Percentiles rank a stretch among this genome's conserved stretches.
phyloP scores from a whole-genome alignment of 345 rosid species.

The Turritis glabra region DNA sequence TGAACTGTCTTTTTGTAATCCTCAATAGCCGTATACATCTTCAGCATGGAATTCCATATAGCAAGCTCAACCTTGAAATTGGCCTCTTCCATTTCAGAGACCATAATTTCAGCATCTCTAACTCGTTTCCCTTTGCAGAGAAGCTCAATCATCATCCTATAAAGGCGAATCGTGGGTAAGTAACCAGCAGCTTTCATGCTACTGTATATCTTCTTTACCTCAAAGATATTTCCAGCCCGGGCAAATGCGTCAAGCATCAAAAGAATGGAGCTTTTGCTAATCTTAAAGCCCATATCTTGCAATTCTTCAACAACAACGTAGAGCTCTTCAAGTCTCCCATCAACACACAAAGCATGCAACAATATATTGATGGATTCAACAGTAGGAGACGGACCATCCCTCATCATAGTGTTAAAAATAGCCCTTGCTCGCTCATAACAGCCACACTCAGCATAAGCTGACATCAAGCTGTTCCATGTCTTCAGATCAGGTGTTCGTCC shows the following conservation, averaged over 20 bases:
- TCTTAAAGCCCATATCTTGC: slow-evolving; percentile 95
- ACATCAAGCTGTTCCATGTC: slow-evolving; percentile 87
- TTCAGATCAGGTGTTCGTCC: slow-evolving; percentile 55
- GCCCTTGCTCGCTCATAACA: slow-evolving; percentile 93
- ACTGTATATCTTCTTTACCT: slow-evolving; percentile 86
- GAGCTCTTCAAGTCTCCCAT: slow-evolving; percentile 81
- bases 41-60: slow-evolving; percentile 88
- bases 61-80: slow-evolving; percentile 82
- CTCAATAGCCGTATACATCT: slow-evolving; percentile 68
- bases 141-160: slow-evolving; percentile 73
- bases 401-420: slow-evolving; percentile 85
- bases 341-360: slow-evolving; percentile 75
- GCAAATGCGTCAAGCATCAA: slow-evolving; percentile 92
- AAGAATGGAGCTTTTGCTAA: slow-evolving; percentile 88
- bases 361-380: slow-evolving; percentile 84
- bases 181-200: slow-evolving; percentile 98
- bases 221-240: slow-evolving; percentile 71
- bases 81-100: slow-evolving; percentile 89
- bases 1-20: slow-evolving; percentile 72
- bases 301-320: slow-evolving; percentile 81
- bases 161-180: slow-evolving; percentile 91
- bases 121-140: slow-evolving; percentile 77
- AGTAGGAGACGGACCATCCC: slow-evolving; percentile 93
- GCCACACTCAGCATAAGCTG: slow-evolving; percentile 88
- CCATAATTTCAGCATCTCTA: slow-evolving; percentile 86